These are phyloP conservation scores for Lentinula sp. DNA, from an alignment of 768 basidiomycete genomes.

Conservation along the genomic window DNA sequence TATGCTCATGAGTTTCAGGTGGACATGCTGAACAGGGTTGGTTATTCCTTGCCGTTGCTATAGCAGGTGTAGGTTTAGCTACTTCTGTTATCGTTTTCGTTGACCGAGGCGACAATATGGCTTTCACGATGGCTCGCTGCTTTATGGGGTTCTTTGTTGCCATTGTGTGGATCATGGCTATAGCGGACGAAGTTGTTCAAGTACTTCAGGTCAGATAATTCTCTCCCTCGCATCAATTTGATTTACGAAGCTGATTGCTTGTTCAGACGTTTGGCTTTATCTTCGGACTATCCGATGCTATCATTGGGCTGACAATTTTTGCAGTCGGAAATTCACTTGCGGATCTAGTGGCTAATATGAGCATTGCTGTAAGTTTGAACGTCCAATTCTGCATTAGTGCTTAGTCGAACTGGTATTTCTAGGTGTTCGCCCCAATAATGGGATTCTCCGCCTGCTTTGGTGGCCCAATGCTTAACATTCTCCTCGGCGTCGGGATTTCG, in stretches of 20 bases:
- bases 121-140: conserved; percentile 66
- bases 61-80: conserved; percentile 50
- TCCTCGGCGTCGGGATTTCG: conserved; percentile 87
- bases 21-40: conserved; percentile 37
- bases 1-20: conserved; percentile 26
- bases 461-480: conserved; percentile 87
- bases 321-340: conserved; percentile 95
- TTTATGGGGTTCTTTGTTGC: conserved; percentile 88
- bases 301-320: conserved; percentile 95
- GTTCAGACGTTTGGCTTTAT: conserved; percentile 85
- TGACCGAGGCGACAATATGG: conserved; percentile 48
- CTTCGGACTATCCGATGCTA: conserved; percentile 94
- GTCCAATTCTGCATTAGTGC: not conserved
- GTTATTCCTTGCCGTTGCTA: conserved; percentile 47
- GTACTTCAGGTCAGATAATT: conserved; percentile 67
- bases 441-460: conserved; percentile 95
- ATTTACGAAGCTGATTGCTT: conserved; percentile 2
- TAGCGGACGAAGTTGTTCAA: conserved; percentile 92
- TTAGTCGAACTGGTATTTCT: not conserved
- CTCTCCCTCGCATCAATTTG: not conserved
- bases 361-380: conserved; percentile 64
- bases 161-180: conserved; percentile 97
- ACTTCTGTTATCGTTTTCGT: conserved; percentile 55
- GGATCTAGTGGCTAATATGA: conserved; percentile 95
- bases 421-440: conserved; percentile 90